Evolutionary conservation across 2,329 filamentous ascomycete genomes (phyloP), one percentile per base, ranked within the genome.

Genomic region (Akanthomyces uredinophilus): DNA sequence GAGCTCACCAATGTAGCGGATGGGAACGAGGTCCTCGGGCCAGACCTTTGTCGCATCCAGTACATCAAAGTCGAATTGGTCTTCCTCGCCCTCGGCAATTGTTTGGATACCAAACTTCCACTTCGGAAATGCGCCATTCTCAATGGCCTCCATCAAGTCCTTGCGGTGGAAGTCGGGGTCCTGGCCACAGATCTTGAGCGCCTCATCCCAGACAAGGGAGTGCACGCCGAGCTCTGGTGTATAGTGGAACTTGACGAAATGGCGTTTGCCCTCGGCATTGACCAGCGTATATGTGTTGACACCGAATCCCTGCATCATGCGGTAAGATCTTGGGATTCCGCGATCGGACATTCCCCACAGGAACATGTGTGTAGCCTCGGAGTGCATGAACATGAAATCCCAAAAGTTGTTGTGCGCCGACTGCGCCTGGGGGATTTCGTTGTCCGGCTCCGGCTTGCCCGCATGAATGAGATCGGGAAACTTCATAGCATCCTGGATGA

Each of bases 281-380:
- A 80, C 78, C 2, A 92, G 79, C 0, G 84, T 89, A 68, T 81
- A 94, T 0, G 91, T 93, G 74, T 94, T 92, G 67, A 94, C 90
- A 60, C 90, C 90, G 62, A 93, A 94, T 0, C 90, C 90, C 67
- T 94, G 89, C 88, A 94, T 92, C 89, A 92, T 92, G 27, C 90
- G 86, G 74, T 82, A 92, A 0, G 87, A 91, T 2, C 88, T 83
- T 1, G 90, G 90, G 61, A 91, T 91, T 0, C 81, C 80, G 32
- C 89, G 82, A 70, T 92, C 90, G 10, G 85, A 89, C 87, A 92
- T 90, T 35, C 86, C 78, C 89, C 90, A 93, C 80, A 90, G 85
- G 67, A 84, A 89, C 87, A 91, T 92, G 72, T 92, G 89, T 0
- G 88, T 91, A 0, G 88, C 83, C 71, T 94, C 89, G 0, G 84